These are phyloP conservation scores for Tuctoria greenei DNA, from an alignment of 176 grass and related monocot species.

Conservation along the genomic window DNA sequence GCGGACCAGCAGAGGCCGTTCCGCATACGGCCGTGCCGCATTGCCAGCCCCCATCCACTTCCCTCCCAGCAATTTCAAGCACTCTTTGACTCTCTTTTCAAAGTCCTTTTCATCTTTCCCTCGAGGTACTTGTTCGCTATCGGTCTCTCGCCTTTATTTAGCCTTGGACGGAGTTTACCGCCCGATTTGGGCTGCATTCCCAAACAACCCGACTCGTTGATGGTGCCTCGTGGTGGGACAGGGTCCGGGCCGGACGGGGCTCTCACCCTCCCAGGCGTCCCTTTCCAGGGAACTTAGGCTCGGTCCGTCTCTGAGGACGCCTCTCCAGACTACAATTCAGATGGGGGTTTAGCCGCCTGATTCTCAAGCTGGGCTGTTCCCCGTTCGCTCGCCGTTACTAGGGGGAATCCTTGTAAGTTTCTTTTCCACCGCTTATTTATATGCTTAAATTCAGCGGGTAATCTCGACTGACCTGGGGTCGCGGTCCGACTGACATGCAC, in stretches of 20 bases:
- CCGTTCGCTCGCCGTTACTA: slow-evolving; percentile 46
- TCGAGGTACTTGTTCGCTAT: slow-evolving; percentile 67
- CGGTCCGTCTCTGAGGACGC: too few relatives aligned
- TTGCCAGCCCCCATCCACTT: slow-evolving; percentile 61
- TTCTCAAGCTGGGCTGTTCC: slow-evolving; percentile 24
- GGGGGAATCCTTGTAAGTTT: too few relatives aligned
- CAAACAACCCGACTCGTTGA: slow-evolving; percentile 59
- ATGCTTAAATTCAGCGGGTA: too few relatives aligned
- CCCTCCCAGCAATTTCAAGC: slow-evolving; percentile 65
- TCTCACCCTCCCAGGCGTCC: slow-evolving; percentile 55
- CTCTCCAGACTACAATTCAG: too few relatives aligned
- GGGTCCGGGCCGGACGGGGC: slow-evolving; percentile 55
- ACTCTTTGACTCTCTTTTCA: slow-evolving; percentile 82
- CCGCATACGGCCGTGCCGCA: slow-evolving; percentile 39
- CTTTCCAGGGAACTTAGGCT: slow-evolving; percentile 39
- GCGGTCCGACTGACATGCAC: too few relatives aligned
- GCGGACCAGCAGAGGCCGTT: too few relatives aligned
- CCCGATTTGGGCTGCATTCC: slow-evolving; percentile 55
- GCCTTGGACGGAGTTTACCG: slow-evolving; percentile 64
- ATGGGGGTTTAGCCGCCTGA: not conserved
- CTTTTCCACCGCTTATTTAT: too few relatives aligned
- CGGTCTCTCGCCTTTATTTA: slow-evolving; percentile 64
- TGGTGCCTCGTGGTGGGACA: slow-evolving; percentile 52
- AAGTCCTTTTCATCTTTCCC: slow-evolving; percentile 79
- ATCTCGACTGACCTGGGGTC: too few relatives aligned